A percentile compares a stretch with the other conserved stretches of the same genome.
phyloP scores from a whole-genome alignment of 1,139 yeast species.

The Geotrichum macrosporum region DNA sequence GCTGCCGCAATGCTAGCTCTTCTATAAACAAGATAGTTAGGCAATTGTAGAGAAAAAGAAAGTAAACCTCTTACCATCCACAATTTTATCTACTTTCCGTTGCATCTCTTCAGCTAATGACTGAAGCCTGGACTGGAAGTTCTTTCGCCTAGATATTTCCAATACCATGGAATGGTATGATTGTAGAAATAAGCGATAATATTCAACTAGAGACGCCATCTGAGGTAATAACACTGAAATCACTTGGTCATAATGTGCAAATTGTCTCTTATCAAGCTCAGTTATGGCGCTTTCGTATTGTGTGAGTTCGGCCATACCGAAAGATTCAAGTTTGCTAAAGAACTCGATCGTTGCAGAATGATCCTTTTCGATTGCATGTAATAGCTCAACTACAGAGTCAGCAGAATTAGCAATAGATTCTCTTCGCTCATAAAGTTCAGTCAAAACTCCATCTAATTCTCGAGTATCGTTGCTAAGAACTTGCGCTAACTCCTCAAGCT shows the following conservation, averaged over 20 bases:
- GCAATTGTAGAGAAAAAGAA: not conserved
- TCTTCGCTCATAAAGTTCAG: conserved; percentile 34
- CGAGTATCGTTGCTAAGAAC: conserved; percentile 40
- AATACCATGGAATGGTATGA: conserved; percentile 49
- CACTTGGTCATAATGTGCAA: conserved; percentile 1
- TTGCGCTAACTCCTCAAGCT: conserved; percentile 32
- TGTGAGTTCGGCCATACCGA: conserved; percentile 27
- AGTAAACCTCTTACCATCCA: conserved; percentile 16
- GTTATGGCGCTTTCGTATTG: conserved; percentile 18
- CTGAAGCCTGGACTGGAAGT: conserved; percentile 42
- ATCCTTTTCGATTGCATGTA: conserved; percentile 23
- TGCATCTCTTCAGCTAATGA: conserved; percentile 42
- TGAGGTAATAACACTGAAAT: conserved; percentile 26
- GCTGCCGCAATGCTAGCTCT: conserved; percentile 13
- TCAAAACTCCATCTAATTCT: conserved; percentile 40
- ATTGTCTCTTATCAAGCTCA: conserved; percentile 2
- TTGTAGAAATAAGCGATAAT: conserved; percentile 46
- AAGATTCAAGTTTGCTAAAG: conserved; percentile 29
- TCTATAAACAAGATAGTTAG: conserved; percentile 4
- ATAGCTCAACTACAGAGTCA: conserved; percentile 26
- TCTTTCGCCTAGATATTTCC: conserved; percentile 49
- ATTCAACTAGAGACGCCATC: conserved; percentile 41
- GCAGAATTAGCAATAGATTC: conserved; percentile 29
- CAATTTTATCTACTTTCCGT: conserved; percentile 38
- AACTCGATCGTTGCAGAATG: conserved; percentile 23